A percentile compares a stretch with the other conserved stretches of the same genome.
Evolutionary conservation across 2,329 filamentous ascomycete genomes (phyloP).

Genomic region (Xylariaceae sp.): DNA sequence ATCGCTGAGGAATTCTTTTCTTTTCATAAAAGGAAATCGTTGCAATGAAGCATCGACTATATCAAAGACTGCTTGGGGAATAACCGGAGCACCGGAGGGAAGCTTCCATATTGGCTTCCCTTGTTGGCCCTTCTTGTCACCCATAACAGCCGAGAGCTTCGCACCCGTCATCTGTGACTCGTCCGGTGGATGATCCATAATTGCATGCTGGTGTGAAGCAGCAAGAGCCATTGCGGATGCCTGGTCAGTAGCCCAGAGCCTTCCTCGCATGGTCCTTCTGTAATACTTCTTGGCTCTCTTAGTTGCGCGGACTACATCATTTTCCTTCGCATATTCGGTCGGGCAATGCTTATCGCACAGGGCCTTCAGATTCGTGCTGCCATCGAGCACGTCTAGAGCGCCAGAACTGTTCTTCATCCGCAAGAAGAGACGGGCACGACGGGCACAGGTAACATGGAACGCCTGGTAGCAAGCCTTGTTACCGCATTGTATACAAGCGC

Average conservation of each 20-base stretch:
- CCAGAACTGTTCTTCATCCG: constrained; percentile 95
- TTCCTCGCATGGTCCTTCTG: constrained; percentile 78
- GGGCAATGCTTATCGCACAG: constrained; percentile 96
- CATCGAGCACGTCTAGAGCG: constrained; percentile 67
- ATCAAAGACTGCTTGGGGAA: constrained; percentile 82
- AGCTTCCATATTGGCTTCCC: constrained; percentile 78
- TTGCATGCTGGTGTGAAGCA: constrained; percentile 59
- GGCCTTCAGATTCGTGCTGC: constrained; percentile 80
- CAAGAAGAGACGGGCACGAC: constrained; percentile 78
- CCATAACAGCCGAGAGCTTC: constrained; percentile 68
- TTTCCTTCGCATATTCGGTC: constrained; percentile 78
- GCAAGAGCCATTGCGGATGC: constrained; percentile 74
- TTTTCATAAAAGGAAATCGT: constrained; percentile 72
- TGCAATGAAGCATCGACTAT: constrained; percentile 77
- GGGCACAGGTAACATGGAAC: constrained; percentile 94
- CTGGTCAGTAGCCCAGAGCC: constrained; percentile 89
- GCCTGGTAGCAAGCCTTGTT: constrained; percentile 97
- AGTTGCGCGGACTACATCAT: constrained; percentile 74
- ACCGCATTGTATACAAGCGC: constrained; percentile 94
- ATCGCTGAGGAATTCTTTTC: constrained; percentile 88
- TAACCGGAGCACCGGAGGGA: constrained; percentile 89
- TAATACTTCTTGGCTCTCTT: constrained; percentile 84
- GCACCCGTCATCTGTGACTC: constrained; percentile 79
- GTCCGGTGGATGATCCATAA: constrained; percentile 67
- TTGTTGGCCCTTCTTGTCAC: constrained; percentile 66